These are phyloP conservation scores for Diplodia intermedia DNA, from an alignment of 2,329 filamentous ascomycete genomes.

Conservation along the genomic window DNA sequence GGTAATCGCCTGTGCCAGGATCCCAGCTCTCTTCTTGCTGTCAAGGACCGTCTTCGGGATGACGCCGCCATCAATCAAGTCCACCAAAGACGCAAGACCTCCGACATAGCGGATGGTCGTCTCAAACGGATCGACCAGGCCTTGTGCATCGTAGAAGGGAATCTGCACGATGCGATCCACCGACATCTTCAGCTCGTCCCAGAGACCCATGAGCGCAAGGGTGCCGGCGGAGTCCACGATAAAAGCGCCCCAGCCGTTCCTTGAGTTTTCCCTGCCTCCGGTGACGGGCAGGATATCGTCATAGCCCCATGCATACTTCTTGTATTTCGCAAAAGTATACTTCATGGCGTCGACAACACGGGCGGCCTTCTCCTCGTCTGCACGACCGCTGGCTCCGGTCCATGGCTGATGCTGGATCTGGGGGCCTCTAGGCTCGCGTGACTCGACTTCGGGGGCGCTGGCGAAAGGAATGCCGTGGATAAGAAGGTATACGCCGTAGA, in stretches of 20 bases:
- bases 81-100: slow-evolving; percentile 49
- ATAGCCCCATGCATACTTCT: slow-evolving; percentile 49
- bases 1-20: slow-evolving; percentile 48
- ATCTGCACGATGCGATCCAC: slow-evolving; percentile 50
- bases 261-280: slow-evolving; percentile 44
- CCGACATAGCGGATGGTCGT: slow-evolving; percentile 53
- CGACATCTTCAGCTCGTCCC: slow-evolving; percentile 50
- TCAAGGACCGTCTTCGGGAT: slow-evolving; percentile 46
- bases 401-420: slow-evolving; percentile 45
- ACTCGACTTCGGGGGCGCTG: not conserved
- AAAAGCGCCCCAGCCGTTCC: slow-evolving; percentile 54
- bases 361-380: slow-evolving; percentile 45
- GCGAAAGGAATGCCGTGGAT: slow-evolving; percentile 41
- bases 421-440: slow-evolving; percentile 36
- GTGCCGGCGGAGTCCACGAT: slow-evolving; percentile 52
- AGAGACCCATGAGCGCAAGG: slow-evolving; percentile 51
- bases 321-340: slow-evolving; percentile 51
- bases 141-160: slow-evolving; percentile 46
- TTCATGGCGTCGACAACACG: slow-evolving; percentile 50
- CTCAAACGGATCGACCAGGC: slow-evolving; percentile 52
- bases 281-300: slow-evolving; percentile 51
- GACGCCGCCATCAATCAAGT: slow-evolving; percentile 51
- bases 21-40: slow-evolving; percentile 41
- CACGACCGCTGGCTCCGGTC: slow-evolving; percentile 45
- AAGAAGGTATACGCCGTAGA: slow-evolving; percentile 50